Evolutionary conservation across 148 eudicot species (phyloP).

Genomic region (Fagopyrum tataricum): DNA sequence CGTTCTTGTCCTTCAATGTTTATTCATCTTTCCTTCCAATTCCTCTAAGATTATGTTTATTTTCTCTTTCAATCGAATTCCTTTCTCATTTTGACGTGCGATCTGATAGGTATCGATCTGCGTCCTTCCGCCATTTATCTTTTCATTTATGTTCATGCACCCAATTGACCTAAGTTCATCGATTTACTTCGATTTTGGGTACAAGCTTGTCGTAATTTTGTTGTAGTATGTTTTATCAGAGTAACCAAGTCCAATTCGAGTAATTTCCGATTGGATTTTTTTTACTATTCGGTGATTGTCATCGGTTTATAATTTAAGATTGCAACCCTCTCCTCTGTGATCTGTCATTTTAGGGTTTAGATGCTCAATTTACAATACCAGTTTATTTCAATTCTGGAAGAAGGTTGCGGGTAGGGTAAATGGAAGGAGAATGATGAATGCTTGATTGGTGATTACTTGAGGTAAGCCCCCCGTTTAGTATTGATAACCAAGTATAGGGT

Average conservation of each 20-base stretch:
- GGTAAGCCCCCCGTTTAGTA: no score
- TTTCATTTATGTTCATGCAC: neutral
- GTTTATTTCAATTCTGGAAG: neutral
- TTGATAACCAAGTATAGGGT: no score
- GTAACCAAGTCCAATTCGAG: neutral
- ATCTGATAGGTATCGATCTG: conserved; percentile 8
- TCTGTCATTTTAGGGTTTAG: neutral
- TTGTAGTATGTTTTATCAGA: neutral
- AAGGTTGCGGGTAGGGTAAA: neutral
- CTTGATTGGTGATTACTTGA: neutral
- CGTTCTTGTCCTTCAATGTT: neutral
- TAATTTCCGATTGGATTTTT: neutral
- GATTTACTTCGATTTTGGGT: neutral
- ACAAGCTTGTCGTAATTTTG: neutral
- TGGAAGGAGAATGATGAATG: neutral
- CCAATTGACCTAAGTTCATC: neutral
- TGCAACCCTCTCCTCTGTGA: neutral
- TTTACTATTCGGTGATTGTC: neutral
- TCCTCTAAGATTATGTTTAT: neutral
- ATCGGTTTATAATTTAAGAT: neutral
- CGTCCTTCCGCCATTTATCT: neutral
- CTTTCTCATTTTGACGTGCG: neutral
- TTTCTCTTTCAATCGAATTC: neutral
- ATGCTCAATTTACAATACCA: neutral
- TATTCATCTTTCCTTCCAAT: neutral